phyloP scores from a whole-genome alignment of 768 basidiomycete genomes.

The Rhodotorula babjevae region DNA sequence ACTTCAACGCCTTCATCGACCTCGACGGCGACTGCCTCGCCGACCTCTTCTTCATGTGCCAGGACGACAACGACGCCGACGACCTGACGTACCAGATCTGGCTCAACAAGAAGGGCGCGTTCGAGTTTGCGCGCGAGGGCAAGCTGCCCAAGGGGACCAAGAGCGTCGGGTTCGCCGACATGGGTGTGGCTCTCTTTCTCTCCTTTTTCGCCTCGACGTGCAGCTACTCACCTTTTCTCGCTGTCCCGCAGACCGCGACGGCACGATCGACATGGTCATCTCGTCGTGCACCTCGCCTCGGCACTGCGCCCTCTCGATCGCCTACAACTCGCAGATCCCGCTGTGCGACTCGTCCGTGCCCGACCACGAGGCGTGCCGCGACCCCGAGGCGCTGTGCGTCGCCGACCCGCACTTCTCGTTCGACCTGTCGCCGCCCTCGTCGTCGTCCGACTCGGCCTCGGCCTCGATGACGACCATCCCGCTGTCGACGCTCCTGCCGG shows the following conservation, averaged over 20 bases:
- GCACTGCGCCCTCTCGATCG: slow-evolving; percentile 79
- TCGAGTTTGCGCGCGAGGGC: slow-evolving; percentile 63
- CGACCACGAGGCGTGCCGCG: slow-evolving; percentile 58
- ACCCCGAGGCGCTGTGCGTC: slow-evolving; percentile 72
- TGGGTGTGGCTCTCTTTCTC: slow-evolving; percentile 56
- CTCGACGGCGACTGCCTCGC: slow-evolving; percentile 89
- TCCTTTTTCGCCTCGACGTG: background rate
- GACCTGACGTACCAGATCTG: slow-evolving; percentile 69
- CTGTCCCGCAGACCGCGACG: slow-evolving; percentile 65
- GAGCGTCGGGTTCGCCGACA: slow-evolving; percentile 84
- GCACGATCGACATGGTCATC: slow-evolving; percentile 92
- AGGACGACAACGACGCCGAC: slow-evolving; percentile 45
- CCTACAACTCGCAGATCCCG: slow-evolving; percentile 83
- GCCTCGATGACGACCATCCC: slow-evolving; percentile 60
- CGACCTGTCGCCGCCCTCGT: slow-evolving; percentile 53
- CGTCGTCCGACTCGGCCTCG: slow-evolving; percentile 32
- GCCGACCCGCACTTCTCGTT: slow-evolving; percentile 77
- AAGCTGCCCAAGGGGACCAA: slow-evolving; percentile 64
- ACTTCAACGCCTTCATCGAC: slow-evolving; percentile 91
- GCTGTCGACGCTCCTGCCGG: slow-evolving; percentile 58
- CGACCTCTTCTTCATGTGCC: slow-evolving; percentile 87
- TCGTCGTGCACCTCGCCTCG: slow-evolving; percentile 71
- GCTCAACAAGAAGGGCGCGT: slow-evolving; percentile 76
- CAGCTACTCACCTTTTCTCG: too few relatives aligned
- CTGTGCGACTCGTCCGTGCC: slow-evolving; percentile 59